Conservation (phyloP, 2,329 filamentous ascomycete species). For the Colletotrichum sp. region DNA sequence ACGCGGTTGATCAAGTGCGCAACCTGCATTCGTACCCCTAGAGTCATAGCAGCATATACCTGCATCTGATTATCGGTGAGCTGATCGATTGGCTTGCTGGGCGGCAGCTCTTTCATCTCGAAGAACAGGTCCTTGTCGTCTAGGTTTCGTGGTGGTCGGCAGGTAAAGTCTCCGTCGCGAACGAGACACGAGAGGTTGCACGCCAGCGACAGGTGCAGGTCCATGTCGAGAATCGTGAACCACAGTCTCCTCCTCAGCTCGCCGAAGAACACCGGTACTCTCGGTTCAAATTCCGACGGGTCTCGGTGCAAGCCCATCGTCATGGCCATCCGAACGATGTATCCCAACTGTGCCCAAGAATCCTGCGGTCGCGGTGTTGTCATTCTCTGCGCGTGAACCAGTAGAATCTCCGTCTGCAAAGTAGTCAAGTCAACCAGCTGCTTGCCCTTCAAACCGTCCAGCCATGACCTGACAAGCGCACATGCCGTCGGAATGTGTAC, state of each 20-base stretch:
- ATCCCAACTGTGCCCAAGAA: conserved; percentile 60
- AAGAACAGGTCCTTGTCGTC: conserved; percentile 55
- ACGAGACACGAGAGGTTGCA: conserved; percentile 57
- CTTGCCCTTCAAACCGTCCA: conserved; percentile 57
- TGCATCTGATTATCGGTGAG: conserved; percentile 60
- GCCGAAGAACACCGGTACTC: conserved; percentile 55
- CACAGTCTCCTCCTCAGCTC: conserved; percentile 61
- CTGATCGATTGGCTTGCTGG: conserved; percentile 55
- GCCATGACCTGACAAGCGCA: conserved; percentile 58
- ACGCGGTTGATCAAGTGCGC: conserved; percentile 56
- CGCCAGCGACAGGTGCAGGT: conserved; percentile 58
- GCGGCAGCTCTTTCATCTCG: conserved; percentile 54
- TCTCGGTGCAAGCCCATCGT: conserved; percentile 64
- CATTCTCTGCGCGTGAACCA: conserved; percentile 58
- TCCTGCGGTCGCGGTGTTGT: conserved; percentile 54
- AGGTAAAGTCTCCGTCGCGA: conserved; percentile 59
- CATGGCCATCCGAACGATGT: conserved; percentile 62
- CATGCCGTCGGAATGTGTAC: conserved; percentile 64
- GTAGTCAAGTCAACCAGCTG: conserved; percentile 57
- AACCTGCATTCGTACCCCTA: conserved; percentile 54
- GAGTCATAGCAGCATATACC: conserved; percentile 56
- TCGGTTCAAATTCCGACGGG: conserved; percentile 56
- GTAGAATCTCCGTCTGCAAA: conserved; percentile 59
- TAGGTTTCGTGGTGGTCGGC: conserved; percentile 57
- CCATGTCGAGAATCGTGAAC: conserved; percentile 63